Percentiles rank a stretch among this genome's conserved stretches.
These are phyloP conservation scores for Ailanthus altissimus DNA, from an alignment of 345 rosid genomes.

Conservation along the genomic window DNA sequence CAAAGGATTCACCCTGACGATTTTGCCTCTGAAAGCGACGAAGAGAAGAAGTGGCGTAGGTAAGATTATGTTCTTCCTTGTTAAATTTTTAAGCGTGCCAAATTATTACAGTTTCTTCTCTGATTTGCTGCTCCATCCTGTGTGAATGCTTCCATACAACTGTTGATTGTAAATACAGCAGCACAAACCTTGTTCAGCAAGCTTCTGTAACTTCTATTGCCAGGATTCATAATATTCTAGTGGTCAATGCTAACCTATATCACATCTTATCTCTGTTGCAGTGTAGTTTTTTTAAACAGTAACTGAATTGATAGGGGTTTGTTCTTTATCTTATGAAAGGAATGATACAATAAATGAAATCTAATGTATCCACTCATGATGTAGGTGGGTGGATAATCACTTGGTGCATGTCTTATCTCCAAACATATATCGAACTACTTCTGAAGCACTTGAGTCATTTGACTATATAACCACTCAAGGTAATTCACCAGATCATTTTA, in stretches of 20 bases:
- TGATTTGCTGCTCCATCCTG: neutral
- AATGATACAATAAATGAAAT: constrained; percentile 3
- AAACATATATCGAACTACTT: constrained; percentile 72
- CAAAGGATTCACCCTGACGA: constrained; percentile 59
- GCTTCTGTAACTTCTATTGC: neutral
- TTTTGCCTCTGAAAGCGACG: constrained; percentile 43
- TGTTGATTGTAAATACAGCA: neutral
- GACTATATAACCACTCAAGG: constrained; percentile 88
- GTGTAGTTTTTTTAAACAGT: neutral
- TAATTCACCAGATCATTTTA: constrained; percentile 27
- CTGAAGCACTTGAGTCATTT: constrained; percentile 91
- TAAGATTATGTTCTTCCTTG: constrained; percentile 33
- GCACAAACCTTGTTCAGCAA: neutral
- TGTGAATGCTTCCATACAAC: neutral
- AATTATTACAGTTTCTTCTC: constrained; percentile 1
- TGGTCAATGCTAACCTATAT: neutral
- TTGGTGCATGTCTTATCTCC: constrained; percentile 92
- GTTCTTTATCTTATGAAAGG: neutral
- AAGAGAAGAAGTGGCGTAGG: constrained; percentile 81
- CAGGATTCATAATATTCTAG: neutral
- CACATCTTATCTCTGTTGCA: neutral
- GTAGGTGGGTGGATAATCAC: constrained; percentile 94
- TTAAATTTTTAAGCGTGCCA: neutral
- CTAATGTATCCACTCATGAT: constrained; percentile 16
- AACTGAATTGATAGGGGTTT: neutral